Evolutionary conservation across 352 stramenopile species (phyloP), one percentile per base, ranked within the genome.

Genomic region (Aphanomyces invadans): DNA sequence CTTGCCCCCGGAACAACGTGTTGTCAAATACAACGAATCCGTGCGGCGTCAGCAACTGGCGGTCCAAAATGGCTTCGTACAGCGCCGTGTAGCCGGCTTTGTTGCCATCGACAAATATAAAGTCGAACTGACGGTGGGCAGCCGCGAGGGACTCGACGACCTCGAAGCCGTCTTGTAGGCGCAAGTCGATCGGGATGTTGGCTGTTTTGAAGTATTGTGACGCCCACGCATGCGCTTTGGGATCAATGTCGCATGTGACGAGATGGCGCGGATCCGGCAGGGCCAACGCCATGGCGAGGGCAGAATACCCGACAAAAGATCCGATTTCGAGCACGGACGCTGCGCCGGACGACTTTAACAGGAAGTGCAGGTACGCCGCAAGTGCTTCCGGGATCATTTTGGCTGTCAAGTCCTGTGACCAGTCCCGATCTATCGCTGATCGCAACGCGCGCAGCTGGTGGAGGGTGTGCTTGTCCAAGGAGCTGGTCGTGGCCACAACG

Each of bases 81-180:
- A 97, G 96, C 2, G 86, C 76, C 23, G 82, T 77, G 38, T 97
- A 87, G 31, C 94, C 79, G 25, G 86, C 88, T 71, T 98, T 98
- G 73, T 97, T 96, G 36, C 90, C 90, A 74, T 98, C 93, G 2
- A 98, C 74, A 76, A 97, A 98, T n/a, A 97, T 89, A 25, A 98
- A 72, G 71, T 98, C 93, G 73, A 97, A 97, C 44, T 81, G 73
- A 19, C 78, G 68, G 23, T 36, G 10, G 7, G 42, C 48, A 2
- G 12, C 39, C 9, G 59, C 70, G 23, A 80, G 53, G 36, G 49
- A 52, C 4, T 72, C 70, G 11, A 89, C 65, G 60, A 71, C 76
- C 51, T 71, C 72, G 49, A 86, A 69, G 29, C 74, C 77, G 51
- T 89, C 76, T 45, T 45, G 39, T 64, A 68, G 17, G 19, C 39